Percentiles rank a stretch among this genome's conserved stretches.
phyloP scores from a whole-genome alignment of 108 stramenopile species.

The Cylindrotheca fusiformis region DNA sequence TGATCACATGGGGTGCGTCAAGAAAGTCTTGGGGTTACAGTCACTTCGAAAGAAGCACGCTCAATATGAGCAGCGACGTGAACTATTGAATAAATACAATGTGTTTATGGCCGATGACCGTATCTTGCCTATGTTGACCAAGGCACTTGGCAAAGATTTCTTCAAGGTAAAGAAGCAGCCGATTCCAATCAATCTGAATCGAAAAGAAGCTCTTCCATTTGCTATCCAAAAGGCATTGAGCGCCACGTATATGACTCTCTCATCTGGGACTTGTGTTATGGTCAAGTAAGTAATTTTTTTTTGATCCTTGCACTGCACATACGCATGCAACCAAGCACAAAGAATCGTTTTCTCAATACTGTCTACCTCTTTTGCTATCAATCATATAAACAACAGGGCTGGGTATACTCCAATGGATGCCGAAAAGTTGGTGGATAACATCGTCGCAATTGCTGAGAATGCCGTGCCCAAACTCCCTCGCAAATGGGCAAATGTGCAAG shows the following conservation, averaged over 20 bases:
- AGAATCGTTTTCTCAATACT: slow-evolving; percentile 8
- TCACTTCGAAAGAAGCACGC: slow-evolving; percentile 85
- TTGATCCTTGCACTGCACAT: too few species aligned
- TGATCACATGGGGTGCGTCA: slow-evolving; percentile 72
- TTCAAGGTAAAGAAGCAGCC: slow-evolving; percentile 89
- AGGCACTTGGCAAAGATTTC: slow-evolving; percentile 88
- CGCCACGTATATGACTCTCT: slow-evolving; percentile 74
- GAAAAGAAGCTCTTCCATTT: slow-evolving; percentile 70
- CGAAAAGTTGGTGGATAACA: slow-evolving; percentile 70
- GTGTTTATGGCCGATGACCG: slow-evolving; percentile 94
- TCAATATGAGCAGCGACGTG: slow-evolving; percentile 71
- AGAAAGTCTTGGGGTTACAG: slow-evolving; percentile 78
- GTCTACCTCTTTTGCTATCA: neutral
- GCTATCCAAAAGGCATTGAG: slow-evolving; percentile 54
- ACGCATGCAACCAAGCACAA: too few species aligned
- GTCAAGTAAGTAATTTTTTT: slow-evolving; percentile 38
- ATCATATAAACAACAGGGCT: slow-evolving; percentile 41
- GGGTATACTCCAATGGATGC: slow-evolving; percentile 78
- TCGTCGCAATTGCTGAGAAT: slow-evolving; percentile 48
- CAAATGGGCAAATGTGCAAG: slow-evolving; percentile 86
- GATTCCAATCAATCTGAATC: slow-evolving; percentile 70
- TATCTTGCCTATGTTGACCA: slow-evolving; percentile 91
- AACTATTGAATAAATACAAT: slow-evolving; percentile 69
- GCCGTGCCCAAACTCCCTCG: slow-evolving; percentile 73
- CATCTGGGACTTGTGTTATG: slow-evolving; percentile 81